Conservation (phyloP, 1,139 yeast species). For the Lodderomyces orthopsilosis region DNA sequence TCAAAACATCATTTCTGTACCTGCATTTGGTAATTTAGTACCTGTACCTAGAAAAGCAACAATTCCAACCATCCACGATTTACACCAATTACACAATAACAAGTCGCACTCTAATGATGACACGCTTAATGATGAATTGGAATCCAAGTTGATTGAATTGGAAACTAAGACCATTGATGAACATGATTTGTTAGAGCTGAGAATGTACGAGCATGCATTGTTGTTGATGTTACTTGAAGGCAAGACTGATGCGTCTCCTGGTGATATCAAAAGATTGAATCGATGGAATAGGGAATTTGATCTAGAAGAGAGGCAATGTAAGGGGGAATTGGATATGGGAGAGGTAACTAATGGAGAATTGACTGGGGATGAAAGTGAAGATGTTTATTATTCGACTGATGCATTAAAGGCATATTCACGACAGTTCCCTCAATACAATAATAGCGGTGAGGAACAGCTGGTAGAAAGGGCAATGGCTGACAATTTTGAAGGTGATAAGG, state of each 20-base stretch:
- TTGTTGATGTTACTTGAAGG: slow-evolving; percentile 9
- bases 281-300: background rate
- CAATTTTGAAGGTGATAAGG: background rate
- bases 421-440: background rate
- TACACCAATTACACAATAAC: background rate
- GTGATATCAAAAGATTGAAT: background rate
- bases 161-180: slow-evolving; percentile 16
- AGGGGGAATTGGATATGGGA: background rate
- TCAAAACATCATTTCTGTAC: background rate
- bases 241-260: background rate
- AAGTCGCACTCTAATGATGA: background rate
- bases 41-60: background rate
- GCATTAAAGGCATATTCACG: background rate
- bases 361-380: background rate
- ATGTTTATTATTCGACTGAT: no score
- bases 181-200: slow-evolving; percentile 16
- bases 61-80: background rate
- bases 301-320: background rate
- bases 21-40: background rate
- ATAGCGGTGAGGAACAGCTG: background rate
- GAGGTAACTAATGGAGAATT: background rate
- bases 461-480: background rate
- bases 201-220: slow-evolving; percentile 19
- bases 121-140: background rate
- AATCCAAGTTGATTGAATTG: slow-evolving; percentile 2